Percentiles rank a stretch among this genome's conserved stretches.
phyloP scores from a whole-genome alignment of 176 grass and related monocot species.

The Carex littledalei region DNA sequence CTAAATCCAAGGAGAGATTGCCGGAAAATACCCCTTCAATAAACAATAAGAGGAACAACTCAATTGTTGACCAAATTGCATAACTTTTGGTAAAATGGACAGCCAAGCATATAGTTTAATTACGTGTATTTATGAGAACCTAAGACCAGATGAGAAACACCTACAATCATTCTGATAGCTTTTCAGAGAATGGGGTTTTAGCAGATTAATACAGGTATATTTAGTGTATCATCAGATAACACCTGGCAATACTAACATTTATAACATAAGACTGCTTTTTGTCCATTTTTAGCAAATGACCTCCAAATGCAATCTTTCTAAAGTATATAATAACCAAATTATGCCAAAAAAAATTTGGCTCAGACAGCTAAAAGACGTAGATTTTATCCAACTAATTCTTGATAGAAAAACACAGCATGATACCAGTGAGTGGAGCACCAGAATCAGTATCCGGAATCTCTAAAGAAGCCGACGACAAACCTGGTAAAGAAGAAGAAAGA shows the following conservation, averaged over 20 bases:
- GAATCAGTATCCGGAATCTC: constrained; percentile 52
- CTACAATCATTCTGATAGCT: not conserved
- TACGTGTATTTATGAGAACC: not conserved
- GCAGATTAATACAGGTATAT: not conserved
- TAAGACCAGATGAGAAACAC: not conserved
- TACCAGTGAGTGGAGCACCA: constrained; percentile 61
- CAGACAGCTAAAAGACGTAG: not conserved
- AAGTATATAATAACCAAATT: constrained; percentile 15
- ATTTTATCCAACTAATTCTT: not conserved
- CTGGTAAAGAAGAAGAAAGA: constrained; percentile 25
- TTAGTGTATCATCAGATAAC: not conserved
- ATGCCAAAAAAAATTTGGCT: not conserved
- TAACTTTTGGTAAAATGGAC: not conserved
- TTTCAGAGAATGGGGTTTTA: not conserved
- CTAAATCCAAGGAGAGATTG: constrained; percentile 82
- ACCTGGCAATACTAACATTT: not conserved
- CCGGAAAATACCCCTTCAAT: constrained; percentile 69
- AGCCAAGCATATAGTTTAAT: not conserved
- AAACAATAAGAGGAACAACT: constrained; percentile 6
- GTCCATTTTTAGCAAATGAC: not conserved
- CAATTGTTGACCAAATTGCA: not conserved
- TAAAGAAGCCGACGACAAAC: constrained; percentile 80
- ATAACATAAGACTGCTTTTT: not conserved
- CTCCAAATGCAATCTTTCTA: constrained; percentile 6
- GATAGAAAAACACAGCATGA: constrained; percentile 7